Evolutionary conservation across 768 basidiomycete genomes (phyloP), one percentile per base, ranked within the genome.

Genomic region (Chiua virens): DNA sequence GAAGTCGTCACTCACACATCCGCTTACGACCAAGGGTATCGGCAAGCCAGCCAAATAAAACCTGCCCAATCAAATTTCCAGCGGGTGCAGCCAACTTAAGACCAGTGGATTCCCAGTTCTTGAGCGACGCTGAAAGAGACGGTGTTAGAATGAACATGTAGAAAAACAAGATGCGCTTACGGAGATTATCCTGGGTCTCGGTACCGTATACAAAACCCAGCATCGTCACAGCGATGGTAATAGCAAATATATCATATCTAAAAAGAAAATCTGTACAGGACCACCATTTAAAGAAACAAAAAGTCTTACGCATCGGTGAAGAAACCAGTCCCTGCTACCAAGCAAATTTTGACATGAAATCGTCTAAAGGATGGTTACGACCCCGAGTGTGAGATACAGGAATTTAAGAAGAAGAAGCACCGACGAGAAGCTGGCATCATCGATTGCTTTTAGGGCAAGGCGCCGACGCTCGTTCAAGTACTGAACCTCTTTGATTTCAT

Each of bases 171-270:
- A 22, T 14, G 6, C 14, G 27, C 40, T 8, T 27, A 45, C 15
- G 6, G 36, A 48, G 39, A 38, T 17, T n/a, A 45, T 28, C n/a
- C 5, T 38, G 41, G 38, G 17, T 21, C 42, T 34, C 5, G 34
- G 65, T 47, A 48, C 79, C 80, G 50, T 92, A 93, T 41, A 93
- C 83, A 59, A 86, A 85, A 9, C 87, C 88, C 47, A 95, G 67
- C 89, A 93, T 92, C 0, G 75, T 77, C 0, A 85, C 82, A 0
- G 83, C 89, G 46, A 93, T 87, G 67, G 82, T 89, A 69, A 94
- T 93, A 21, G 89, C 86, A 62, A 94, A 95, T 53, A 93, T 84
- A 57, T 91, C 89, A 58, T 89, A 89, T 13, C 62, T 64, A 43
- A 41, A 22, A 27, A 20, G 5, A 8, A 1, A 34, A 15, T 34